Percentiles rank a stretch among this genome's conserved stretches.
Evolutionary conservation across 192 early-diverging fungal species (phyloP).

Genomic region (Mortierella claussenii): DNA sequence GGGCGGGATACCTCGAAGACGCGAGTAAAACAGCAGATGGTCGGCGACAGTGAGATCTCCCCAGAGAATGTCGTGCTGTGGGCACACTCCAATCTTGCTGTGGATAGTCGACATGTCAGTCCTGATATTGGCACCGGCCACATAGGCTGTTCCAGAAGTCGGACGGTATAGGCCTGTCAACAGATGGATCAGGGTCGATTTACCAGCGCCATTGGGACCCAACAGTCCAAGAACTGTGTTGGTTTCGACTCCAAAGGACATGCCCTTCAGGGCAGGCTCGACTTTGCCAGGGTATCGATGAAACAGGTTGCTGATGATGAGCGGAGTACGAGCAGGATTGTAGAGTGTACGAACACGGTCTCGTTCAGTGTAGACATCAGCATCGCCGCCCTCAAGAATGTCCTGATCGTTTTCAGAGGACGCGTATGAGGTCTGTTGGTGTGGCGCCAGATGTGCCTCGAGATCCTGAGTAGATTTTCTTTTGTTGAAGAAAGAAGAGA

Average conservation of each 20-base stretch:
- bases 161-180: constrained; percentile 40
- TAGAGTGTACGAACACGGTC: constrained; percentile 33
- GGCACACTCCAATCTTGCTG: constrained; percentile 62
- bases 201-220: constrained; percentile 79
- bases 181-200: constrained; percentile 63
- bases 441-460: constrained; percentile 7
- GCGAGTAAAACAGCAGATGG: constrained; percentile 59
- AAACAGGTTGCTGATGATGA: constrained; percentile 42
- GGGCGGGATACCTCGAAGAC: constrained; percentile 57
- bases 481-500: constrained; percentile 23
- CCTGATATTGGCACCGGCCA: constrained; percentile 47
- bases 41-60: constrained; percentile 59
- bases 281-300: constrained; percentile 44
- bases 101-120: constrained; percentile 40
- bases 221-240: constrained; percentile 70
- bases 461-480: background rate
- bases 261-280: constrained; percentile 34
- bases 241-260: constrained; percentile 66
- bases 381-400: constrained; percentile 27
- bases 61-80: constrained; percentile 65
- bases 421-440: background rate
- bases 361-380: constrained; percentile 41
- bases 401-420: background rate
- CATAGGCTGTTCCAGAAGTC: constrained; percentile 38
- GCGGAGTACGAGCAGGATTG: constrained; percentile 24